Base-by-base conservation (phyloP, 2,329 filamentous ascomycete species). In the Fusarium penzigii region DNA sequence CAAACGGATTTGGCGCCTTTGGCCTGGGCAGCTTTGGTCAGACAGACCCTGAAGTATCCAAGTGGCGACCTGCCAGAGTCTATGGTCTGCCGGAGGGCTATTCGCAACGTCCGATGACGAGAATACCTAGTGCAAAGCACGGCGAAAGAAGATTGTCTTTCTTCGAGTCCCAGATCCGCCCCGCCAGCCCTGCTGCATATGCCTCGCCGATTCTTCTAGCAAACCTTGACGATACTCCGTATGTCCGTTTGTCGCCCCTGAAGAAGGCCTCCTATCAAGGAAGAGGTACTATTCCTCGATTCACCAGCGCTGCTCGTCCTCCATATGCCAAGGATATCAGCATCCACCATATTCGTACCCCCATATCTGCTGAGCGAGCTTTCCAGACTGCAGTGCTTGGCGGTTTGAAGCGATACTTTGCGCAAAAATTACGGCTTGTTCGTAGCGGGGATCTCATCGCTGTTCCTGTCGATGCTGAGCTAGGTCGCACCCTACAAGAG, bases 391-490 rank as follows among this genome's bases (percentile, higher is more conserved):
- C 90, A 5, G 81, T 97, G 5, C 87, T 97, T 61, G 87, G 90
- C 16, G 92, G 90, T 0, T 72, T 99, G 40, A 97, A 97, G 69
- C 85, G 85, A 39, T 88, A 97, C 67, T 97, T 99, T 69, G 89
- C 95, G 59, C 84, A 84, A 49, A 90, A 89, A 63, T 83, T 88
- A 51, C 85, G 94, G 5, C 82, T 97, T 12, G 83, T 97, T 39
- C 92, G 92, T 65, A 86, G 84, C 39, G 93, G 92, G 3, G 94
- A 99, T 71, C 75, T 97, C 12, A 86, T 99, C 48, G 92, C 90
- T 16, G 88, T 99, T 12, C 87, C 91, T 3, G 86, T 99, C 29
- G 93, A 99, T 65, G 90, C 92, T 48, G 85, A 87, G 47, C 80
- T 97, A 2, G 93, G 92, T 3, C 84, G 88, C 51, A 88, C 89